A percentile compares a stretch with the other conserved stretches of the same genome.
Conservation (phyloP, 768 basidiomycete genomes). For the Lentinula sp. region DNA sequence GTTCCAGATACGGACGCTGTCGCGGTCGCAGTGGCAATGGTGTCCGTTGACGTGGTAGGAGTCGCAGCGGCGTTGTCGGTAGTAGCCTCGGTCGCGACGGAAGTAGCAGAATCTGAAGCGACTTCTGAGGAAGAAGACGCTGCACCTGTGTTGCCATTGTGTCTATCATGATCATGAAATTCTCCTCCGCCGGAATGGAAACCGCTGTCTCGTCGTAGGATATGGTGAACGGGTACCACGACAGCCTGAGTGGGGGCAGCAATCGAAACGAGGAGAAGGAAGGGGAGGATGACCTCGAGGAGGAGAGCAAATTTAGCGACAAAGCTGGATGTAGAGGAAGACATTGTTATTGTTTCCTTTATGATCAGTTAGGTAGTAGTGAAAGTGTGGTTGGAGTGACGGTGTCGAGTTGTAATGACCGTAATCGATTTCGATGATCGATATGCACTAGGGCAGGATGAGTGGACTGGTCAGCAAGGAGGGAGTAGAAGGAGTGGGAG, state of each 20-base stretch:
- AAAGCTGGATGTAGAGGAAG: not conserved
- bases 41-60: not conserved
- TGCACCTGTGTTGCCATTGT: not conserved
- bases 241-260: not conserved
- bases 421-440: not conserved
- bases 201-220: not conserved
- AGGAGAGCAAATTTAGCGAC: not conserved
- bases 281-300: not conserved
- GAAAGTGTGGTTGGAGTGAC: not conserved
- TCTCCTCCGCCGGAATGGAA: not conserved
- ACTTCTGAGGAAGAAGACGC: not conserved
- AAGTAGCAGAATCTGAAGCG: not conserved
- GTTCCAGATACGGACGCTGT: not conserved
- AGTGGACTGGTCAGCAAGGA: not conserved
- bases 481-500: not conserved
- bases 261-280: not conserved
- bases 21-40: not conserved
- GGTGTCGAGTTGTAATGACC: not conserved
- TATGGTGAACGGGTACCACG: not conserved
- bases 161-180: not conserved
- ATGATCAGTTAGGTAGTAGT: not conserved
- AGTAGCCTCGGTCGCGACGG: not conserved
- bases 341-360: not conserved
- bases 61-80: no score
- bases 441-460: not conserved